phyloP scores from a whole-genome alignment of 257 asterid genomes.

The Eustoma russellianum region DNA sequence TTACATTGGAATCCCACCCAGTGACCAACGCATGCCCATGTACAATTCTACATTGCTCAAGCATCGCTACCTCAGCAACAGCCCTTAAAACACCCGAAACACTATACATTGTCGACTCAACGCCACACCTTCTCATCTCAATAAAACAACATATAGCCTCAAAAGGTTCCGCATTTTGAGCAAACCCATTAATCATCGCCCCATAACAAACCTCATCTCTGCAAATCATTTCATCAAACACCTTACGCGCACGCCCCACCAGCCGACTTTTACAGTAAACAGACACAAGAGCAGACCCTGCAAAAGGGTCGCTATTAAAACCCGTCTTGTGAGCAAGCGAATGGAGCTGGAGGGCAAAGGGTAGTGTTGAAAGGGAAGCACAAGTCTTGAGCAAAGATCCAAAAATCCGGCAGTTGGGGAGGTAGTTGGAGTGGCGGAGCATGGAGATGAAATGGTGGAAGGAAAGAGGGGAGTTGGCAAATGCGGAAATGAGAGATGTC shows the following conservation, averaged over 20 bases:
- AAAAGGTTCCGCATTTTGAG: constrained; percentile 39
- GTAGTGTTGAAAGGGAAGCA: constrained; percentile 19
- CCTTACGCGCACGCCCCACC: constrained; percentile 32
- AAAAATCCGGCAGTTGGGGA: constrained; percentile 52
- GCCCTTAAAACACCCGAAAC: constrained; percentile 65
- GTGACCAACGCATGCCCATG: constrained; percentile 61
- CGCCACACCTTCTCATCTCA: constrained; percentile 45
- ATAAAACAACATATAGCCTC: constrained; percentile 43
- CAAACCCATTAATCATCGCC: constrained; percentile 58
- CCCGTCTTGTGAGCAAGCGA: constrained; percentile 42
- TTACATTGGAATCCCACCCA: constrained; percentile 31
- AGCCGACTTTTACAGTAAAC: constrained; percentile 35
- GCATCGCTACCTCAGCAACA: constrained; percentile 52
- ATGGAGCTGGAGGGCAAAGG: constrained; percentile 54
- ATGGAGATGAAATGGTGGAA: constrained; percentile 51
- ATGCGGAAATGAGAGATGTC: constrained; percentile 60
- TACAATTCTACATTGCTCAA: constrained; percentile 58
- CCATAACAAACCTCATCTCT: constrained; percentile 61
- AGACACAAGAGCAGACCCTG: constrained; percentile 53
- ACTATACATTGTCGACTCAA: constrained; percentile 40
- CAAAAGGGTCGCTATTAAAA: constrained; percentile 29
- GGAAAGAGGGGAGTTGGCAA: constrained; percentile 33
- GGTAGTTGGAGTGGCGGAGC: constrained; percentile 51
- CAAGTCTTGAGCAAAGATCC: constrained; percentile 60
- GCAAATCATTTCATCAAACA: constrained; percentile 58